Evolutionary conservation across 306 rosid genomes (phyloP).

Genomic region (Senna tora): DNA sequence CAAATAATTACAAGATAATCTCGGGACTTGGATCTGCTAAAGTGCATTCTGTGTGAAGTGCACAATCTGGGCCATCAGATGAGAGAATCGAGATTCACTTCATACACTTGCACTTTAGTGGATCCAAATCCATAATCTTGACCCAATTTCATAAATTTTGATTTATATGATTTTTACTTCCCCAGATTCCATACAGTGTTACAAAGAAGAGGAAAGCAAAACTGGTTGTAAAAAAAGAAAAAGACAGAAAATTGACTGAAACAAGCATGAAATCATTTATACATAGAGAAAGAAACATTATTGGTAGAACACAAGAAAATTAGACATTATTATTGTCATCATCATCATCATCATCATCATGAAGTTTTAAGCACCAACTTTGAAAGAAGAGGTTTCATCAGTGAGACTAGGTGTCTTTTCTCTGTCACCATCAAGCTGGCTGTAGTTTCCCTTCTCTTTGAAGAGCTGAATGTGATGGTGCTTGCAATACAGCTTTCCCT

Average conservation of each 20-base stretch:
- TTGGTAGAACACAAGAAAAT: neutral
- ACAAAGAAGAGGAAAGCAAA: neutral
- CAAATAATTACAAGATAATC: neutral
- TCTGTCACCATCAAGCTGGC: conserved; percentile 63
- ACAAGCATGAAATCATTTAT: conserved; percentile 1
- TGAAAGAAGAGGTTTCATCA: conserved; percentile 33
- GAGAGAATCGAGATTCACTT: too few species aligned
- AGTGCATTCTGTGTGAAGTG: too few species aligned
- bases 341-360: neutral
- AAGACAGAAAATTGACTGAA: neutral
- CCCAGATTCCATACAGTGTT: neutral
- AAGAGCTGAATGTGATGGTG: conserved; percentile 87
- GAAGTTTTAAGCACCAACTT: conserved; percentile 34
- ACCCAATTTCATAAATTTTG: too few species aligned
- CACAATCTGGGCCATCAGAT: too few species aligned
- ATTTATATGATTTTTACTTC: neutral
- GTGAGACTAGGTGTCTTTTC: conserved; percentile 4
- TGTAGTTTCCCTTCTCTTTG: conserved; percentile 78
- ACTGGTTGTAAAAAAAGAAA: neutral
- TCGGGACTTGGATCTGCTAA: too few species aligned
- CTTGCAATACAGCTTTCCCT: conserved; percentile 80
- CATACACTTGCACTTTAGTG: too few species aligned
- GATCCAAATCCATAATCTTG: too few species aligned
- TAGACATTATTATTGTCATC: conserved; percentile 26
- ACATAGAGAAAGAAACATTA: conserved; percentile 4